A percentile compares a stretch with the other conserved stretches of the same genome.
These are phyloP conservation scores for Nasturtium officinale DNA, from an alignment of 345 rosid genomes.

Conservation along the genomic window DNA sequence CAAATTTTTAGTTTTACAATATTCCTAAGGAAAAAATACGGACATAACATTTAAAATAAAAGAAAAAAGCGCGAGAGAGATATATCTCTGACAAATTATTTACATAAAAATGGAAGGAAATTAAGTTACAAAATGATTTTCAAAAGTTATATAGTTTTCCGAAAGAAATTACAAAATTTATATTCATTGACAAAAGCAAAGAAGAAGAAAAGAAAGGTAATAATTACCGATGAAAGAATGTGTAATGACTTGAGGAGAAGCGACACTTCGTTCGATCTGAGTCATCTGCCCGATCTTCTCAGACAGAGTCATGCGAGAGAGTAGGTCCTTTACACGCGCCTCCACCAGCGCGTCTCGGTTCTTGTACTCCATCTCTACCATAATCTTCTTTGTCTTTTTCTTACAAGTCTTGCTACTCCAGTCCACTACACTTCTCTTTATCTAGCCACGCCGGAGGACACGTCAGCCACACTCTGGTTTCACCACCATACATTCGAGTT, in stretches of 20 bases:
- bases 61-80: not conserved
- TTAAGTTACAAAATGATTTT: too few relatives aligned
- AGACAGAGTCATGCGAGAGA: conserved; percentile 72
- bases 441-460: not conserved
- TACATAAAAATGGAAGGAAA: too few relatives aligned
- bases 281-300: conserved; percentile 93
- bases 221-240: conserved; percentile 57
- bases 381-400: not conserved
- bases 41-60: not conserved
- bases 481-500: not conserved
- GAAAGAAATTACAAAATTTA: not conserved
- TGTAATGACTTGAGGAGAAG: conserved; percentile 53
- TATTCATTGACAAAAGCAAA: not conserved
- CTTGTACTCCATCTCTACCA: conserved; percentile 48
- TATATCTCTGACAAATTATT: too few relatives aligned
- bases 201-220: not conserved
- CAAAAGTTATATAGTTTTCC: too few relatives aligned
- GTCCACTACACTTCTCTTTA: conserved; percentile 19
- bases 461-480: conserved; percentile 2
- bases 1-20: not conserved
- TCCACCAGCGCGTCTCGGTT: conserved; percentile 62
- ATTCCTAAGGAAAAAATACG: not conserved
- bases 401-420: not conserved
- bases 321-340: conserved; percentile 73
- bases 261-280: conserved; percentile 68